phyloP scores from a whole-genome alignment of 106 monocot species.

The Platanthera guangdongensis region DNA sequence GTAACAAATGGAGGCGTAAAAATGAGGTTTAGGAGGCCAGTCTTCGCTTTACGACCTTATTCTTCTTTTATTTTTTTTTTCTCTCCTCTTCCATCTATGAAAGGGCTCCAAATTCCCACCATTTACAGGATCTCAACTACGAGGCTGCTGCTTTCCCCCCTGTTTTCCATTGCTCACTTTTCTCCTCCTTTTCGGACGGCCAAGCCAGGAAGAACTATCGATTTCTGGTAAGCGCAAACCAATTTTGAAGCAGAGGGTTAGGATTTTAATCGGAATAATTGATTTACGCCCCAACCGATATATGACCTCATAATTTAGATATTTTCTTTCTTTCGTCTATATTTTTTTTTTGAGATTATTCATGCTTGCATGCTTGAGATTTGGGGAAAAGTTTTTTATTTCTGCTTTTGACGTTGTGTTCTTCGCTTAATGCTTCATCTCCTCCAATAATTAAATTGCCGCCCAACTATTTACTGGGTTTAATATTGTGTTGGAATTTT shows the following conservation, averaged over 20 bases:
- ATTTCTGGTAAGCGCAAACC: neutral
- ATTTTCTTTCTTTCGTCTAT: neutral
- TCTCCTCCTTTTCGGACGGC: neutral
- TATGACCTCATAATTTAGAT: neutral
- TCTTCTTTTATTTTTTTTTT: neutral
- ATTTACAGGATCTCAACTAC: neutral
- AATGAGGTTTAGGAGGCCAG: neutral
- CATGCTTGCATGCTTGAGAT: neutral
- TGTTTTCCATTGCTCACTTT: neutral
- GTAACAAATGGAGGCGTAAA: neutral
- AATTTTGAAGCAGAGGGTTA: neutral
- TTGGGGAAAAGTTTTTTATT: neutral
- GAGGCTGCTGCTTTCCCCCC: neutral
- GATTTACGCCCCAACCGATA: neutral
- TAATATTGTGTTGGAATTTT: neutral
- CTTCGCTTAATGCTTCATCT: neutral
- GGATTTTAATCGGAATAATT: neutral
- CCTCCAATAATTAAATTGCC: neutral
- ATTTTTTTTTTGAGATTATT: neutral
- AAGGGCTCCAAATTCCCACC: neutral
- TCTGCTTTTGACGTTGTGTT: neutral
- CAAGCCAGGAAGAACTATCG: neutral
- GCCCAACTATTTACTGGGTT: neutral
- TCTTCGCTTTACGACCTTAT: neutral
- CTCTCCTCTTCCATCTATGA: neutral